Evolutionary conservation across 306 rosid species (phyloP).

Genomic region (Dryas octopetala): DNA sequence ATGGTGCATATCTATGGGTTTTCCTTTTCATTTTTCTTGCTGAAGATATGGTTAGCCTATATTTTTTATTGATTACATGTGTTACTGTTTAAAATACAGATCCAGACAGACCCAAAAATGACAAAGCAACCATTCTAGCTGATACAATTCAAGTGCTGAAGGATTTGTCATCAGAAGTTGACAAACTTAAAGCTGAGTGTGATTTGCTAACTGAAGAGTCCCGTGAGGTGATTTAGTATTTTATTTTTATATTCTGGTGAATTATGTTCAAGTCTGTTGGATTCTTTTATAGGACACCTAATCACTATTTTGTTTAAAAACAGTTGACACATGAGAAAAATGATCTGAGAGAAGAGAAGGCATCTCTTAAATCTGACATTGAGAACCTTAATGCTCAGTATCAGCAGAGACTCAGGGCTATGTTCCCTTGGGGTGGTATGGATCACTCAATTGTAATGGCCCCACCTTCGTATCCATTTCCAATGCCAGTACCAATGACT

Average conservation of each 20-base stretch:
- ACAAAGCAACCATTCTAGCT: slow-evolving; percentile 74
- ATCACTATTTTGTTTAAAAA: slow-evolving; percentile 26
- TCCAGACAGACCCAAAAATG: slow-evolving; percentile 89
- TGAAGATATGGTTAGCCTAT: neutral
- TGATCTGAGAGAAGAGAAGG: slow-evolving; percentile 52
- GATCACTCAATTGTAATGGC: slow-evolving; percentile 45
- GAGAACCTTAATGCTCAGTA: slow-evolving; percentile 43
- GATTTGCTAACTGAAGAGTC: slow-evolving; percentile 70
- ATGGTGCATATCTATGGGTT: neutral
- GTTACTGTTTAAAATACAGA: slow-evolving; percentile 53
- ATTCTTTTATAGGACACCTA: slow-evolving; percentile 8
- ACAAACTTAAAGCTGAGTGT: slow-evolving; percentile 68
- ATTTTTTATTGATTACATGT: neutral
- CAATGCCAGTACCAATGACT: slow-evolving; percentile 45
- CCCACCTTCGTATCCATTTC: slow-evolving; percentile 47
- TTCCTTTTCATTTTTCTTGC: slow-evolving; percentile 5
- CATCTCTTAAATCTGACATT: slow-evolving; percentile 40
- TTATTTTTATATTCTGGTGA: slow-evolving; percentile 6
- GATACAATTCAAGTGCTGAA: slow-evolving; percentile 85
- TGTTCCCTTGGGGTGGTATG: slow-evolving; percentile 46
- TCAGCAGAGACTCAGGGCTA: slow-evolving; percentile 37
- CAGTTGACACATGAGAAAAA: slow-evolving; percentile 52
- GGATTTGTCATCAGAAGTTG: slow-evolving; percentile 77
- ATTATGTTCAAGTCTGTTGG: slow-evolving; percentile 7
- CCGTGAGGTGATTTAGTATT: slow-evolving; percentile 57